Conservation (phyloP, 2,329 filamentous ascomycete genomes). For the Pseudogymnoascus sp. region DNA sequence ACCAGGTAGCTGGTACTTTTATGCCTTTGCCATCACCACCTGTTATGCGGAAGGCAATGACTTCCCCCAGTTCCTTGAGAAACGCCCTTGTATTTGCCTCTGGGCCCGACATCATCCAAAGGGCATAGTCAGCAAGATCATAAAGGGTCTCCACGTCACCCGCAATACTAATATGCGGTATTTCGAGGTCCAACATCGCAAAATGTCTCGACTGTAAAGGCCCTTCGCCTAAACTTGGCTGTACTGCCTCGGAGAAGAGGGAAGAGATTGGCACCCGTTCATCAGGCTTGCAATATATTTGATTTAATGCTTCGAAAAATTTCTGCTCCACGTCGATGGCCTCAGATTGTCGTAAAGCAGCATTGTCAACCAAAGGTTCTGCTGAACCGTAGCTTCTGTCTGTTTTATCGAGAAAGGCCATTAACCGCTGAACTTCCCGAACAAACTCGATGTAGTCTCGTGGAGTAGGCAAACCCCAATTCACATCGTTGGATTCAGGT, state of each 20-base stretch:
- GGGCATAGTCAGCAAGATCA: slow-evolving; percentile 27
- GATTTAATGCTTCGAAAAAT: slow-evolving; percentile 18
- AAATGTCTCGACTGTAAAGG: slow-evolving; percentile 19
- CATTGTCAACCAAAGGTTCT: slow-evolving; percentile 36
- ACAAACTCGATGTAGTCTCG: slow-evolving; percentile 34
- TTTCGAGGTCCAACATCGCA: slow-evolving; percentile 25
- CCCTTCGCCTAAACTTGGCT: not conserved
- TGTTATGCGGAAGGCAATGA: slow-evolving; percentile 41
- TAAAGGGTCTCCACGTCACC: slow-evolving; percentile 25
- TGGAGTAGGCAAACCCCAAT: slow-evolving; percentile 1
- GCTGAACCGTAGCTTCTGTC: slow-evolving; percentile 53
- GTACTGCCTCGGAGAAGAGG: slow-evolving; percentile 11
- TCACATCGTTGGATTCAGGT: slow-evolving; percentile 14
- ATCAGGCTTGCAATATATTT: slow-evolving; percentile 2
- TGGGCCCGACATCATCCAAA: slow-evolving; percentile 23
- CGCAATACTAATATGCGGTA: slow-evolving; percentile 21
- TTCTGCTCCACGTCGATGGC: slow-evolving; percentile 20
- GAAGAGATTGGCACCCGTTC: slow-evolving; percentile 5
- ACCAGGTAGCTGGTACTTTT: slow-evolving; percentile 45
- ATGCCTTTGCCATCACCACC: slow-evolving; percentile 36
- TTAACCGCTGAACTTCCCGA: slow-evolving; percentile 53
- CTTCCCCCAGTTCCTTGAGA: slow-evolving; percentile 36
- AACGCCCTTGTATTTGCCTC: slow-evolving; percentile 23
- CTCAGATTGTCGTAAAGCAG: slow-evolving; percentile 19
- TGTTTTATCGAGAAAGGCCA: slow-evolving; percentile 56